Base-by-base conservation (phyloP, 345 rosid species). In the Iberis pinnata region DNA sequence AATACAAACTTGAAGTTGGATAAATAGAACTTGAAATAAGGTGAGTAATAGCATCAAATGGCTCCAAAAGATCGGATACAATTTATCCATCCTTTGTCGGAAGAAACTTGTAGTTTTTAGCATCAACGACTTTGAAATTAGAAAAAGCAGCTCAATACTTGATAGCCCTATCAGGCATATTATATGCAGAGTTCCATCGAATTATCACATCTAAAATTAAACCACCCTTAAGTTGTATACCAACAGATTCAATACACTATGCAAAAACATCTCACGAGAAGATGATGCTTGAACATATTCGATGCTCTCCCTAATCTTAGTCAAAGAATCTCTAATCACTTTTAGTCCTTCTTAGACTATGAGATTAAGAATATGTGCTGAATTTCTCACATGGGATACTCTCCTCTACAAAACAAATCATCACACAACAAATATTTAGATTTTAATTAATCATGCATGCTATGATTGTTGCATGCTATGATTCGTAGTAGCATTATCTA, bases 401-500 rank as follows among this genome's bases (percentile, higher is more conserved):
- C 10, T 2, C 33, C 8, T 29, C 33, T 9, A 29, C 33, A 29
- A 5, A 29, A 29, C 33, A 29, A 29, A 29, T 29, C 5, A 29
- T 29, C 8, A 2, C 33, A 9, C 33, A 29, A 7, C 33, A 3
- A 5, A 7, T 6, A 9, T 9, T 29, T 7, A 4, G 5, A 29
- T 29, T 29, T 29, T 9, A 29, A 9, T 5, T 5, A 5, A 29
- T 50, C 18, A 18, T 35, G 29, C 25, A 31, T 33, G 12, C 2
- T 29, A 6, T 51, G 29, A 36, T 51, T 51, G 43, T 18, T 51
- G 29, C 25, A 31, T 33, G 12, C 2, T 29, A 6, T 51, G 29
- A 36, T 51, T 51, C 29, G 12, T 51, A n/a, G 3, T 9, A 8
- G 56, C 31, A 20, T 51, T 51, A 16, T 35, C 56, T 19, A 51